Base-by-base conservation (phyloP, 176 grass and related monocot species). In the Aechmea fasciata region DNA sequence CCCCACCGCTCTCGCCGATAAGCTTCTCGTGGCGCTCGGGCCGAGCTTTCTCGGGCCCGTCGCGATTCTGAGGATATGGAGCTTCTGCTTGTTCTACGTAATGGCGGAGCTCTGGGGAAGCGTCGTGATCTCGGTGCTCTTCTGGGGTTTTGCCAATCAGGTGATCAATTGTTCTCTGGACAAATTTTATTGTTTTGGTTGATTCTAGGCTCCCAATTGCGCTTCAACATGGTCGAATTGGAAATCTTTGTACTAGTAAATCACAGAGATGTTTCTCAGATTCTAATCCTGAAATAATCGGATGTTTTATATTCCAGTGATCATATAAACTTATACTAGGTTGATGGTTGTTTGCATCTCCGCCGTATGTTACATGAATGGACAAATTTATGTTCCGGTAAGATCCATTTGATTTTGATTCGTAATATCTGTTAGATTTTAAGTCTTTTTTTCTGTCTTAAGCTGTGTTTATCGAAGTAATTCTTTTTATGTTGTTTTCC, bases 71-170 rank as follows among this genome's bases (percentile, higher is more conserved):
- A 84, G 87, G 48, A 86, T 99, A 54, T 99, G 94, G 94, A 93
- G 90, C 76, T 99, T 99, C 70, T 99, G 87, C 69, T 80, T 99
- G 67, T 99, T 99, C 69, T 99, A 93, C 67, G 94, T 99, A 75
- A 93, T 99, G 90, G 94, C 94, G 0, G 89, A 99, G 83, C 82
- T 99, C 13, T 99, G 94, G 94, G 94, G 90, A 4, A 99, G 89
- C 77, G 90, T 99, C 2, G 87, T 99, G 52, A 93, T 99, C 80
- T 99, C 90, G 0, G 87, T 99, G 52, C 94, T 99, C 47, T 99
- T 99, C 57, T 99, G 90, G 89, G 94, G 94, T 1, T 99, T 99
- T 22, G 87, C 87, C 3, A 93, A 99, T 77, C 94, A 99, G 84
- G 94, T 99, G 83, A 57, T 57, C 53, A 57, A n/a, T 57, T 26